Evolutionary conservation across 2,329 filamentous ascomycete species (phyloP).

Genomic region (Cryphonectria nitschkei): DNA sequence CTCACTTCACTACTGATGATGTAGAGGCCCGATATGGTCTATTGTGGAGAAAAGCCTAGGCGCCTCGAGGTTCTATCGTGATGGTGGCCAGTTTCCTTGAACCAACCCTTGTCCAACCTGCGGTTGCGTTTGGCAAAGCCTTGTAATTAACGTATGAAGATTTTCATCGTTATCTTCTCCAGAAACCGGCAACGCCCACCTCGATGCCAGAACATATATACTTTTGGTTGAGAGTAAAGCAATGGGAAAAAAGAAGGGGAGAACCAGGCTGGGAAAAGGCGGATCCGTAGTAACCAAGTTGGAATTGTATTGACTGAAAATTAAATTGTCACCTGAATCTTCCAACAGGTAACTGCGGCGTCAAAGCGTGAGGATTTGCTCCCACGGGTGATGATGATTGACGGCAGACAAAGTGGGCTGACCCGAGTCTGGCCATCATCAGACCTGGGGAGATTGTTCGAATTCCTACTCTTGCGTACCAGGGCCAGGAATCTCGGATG

Average conservation of each 20-base stretch:
- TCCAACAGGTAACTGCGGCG: neutral
- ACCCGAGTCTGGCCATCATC: neutral
- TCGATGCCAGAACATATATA: slow-evolving; percentile 3
- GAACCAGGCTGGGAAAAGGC: too few species aligned
- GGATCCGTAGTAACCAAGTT: neutral
- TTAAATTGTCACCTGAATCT: neutral
- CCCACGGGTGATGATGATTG: neutral
- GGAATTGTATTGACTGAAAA: neutral
- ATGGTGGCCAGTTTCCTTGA: neutral
- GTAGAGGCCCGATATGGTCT: slow-evolving; percentile 1
- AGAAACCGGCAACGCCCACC: slow-evolving; percentile 20
- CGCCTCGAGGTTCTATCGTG: slow-evolving; percentile 4
- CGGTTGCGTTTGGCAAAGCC: neutral
- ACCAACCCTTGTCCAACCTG: neutral
- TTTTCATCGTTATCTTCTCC: neutral
- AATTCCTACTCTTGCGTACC: neutral
- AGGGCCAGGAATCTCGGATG: neutral
- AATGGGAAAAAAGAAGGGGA: neutral
- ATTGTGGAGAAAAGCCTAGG: neutral
- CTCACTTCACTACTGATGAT: neutral
- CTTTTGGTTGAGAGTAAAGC: neutral
- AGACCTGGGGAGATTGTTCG: neutral
- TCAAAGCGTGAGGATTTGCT: neutral
- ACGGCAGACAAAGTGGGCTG: neutral
- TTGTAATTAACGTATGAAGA: neutral